A percentile compares a stretch with the other conserved stretches of the same genome.
Conservation (phyloP, 148 eudicot genomes). For the Vaccinium myrtillus region DNA sequence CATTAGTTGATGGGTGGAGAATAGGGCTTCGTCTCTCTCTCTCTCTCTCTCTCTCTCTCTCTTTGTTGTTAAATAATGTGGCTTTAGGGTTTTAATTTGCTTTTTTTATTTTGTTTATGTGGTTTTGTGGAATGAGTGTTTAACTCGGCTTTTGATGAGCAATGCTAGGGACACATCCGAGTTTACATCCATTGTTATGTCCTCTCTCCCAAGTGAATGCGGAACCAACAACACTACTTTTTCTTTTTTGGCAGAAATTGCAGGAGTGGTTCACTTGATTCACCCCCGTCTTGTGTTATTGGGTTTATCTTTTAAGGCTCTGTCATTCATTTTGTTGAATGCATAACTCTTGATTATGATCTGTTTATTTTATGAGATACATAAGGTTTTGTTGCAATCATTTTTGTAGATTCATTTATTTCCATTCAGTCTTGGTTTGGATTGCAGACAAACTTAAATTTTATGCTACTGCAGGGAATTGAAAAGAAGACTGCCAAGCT, state of each 20-base stretch:
- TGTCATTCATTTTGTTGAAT: neutral
- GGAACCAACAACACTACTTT: too few relatives aligned
- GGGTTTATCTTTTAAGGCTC: neutral
- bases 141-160: slow-evolving; percentile 54
- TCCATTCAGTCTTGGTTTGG: neutral
- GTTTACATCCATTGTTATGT: too few relatives aligned
- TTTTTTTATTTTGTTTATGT: too few relatives aligned
- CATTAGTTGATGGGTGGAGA: too few relatives aligned
- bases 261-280: neutral
- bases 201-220: too few relatives aligned
- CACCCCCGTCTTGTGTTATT: neutral
- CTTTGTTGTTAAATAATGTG: too few relatives aligned
- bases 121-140: neutral
- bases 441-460: neutral
- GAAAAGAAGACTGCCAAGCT: slow-evolving; percentile 89
- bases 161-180: too few relatives aligned
- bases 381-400: neutral
- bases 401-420: neutral
- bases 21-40: too few relatives aligned
- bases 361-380: neutral
- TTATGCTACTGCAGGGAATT: slow-evolving; percentile 57
- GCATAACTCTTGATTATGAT: neutral
- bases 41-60: too few relatives aligned
- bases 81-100: neutral
- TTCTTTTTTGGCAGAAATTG: neutral